Conservation (phyloP, 306 rosid species). For the Nissolia schottii region DNA sequence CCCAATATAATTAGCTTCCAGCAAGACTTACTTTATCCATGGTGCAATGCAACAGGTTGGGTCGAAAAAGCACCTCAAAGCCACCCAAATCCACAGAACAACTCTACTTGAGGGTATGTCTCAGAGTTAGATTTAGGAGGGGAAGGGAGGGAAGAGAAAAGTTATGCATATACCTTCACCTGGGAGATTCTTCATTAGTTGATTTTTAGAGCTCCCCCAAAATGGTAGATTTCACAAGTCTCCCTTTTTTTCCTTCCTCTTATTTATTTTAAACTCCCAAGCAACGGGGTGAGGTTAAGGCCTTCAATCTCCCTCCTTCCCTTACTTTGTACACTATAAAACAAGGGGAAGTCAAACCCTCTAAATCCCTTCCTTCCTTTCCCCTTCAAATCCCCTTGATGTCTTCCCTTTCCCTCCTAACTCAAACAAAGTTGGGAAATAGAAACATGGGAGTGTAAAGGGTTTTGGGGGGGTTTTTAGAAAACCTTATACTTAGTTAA, state of each 20-base stretch:
- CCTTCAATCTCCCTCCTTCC: background rate
- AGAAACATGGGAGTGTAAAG: too few relatives aligned
- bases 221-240: background rate
- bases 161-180: background rate
- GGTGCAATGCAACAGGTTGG: too few relatives aligned
- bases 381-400: too few relatives aligned
- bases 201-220: background rate
- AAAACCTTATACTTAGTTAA: too few relatives aligned
- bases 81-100: too few relatives aligned
- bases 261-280: background rate
- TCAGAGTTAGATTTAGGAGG: background rate
- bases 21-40: too few relatives aligned
- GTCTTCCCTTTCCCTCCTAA: background rate
- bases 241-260: background rate
- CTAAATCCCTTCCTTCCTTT: background rate
- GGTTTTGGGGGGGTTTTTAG: too few relatives aligned
- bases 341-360: too few relatives aligned
- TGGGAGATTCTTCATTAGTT: background rate
- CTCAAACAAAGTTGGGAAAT: too few relatives aligned
- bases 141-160: background rate
- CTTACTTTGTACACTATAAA: too few relatives aligned
- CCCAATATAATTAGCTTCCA: too few relatives aligned
- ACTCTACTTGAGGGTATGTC: background rate
- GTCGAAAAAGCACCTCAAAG: too few relatives aligned
- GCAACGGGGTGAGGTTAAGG: background rate